Percentiles rank a stretch among this genome's conserved stretches.
phyloP scores from a whole-genome alignment of 2,329 filamentous ascomycete genomes.

The Dactylonectria estremocensis region DNA sequence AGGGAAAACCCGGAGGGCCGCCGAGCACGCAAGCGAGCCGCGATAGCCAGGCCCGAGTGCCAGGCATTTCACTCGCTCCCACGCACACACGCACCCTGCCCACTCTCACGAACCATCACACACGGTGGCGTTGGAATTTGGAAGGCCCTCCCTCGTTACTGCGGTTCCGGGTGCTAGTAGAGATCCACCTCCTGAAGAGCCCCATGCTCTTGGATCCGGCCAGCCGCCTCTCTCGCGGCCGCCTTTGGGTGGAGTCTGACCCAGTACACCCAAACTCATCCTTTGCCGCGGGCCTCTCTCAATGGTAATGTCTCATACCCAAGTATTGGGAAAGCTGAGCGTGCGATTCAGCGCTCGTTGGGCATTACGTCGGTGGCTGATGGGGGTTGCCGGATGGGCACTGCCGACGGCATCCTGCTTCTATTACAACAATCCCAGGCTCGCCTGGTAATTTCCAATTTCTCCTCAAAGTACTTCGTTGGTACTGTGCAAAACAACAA shows the following conservation, averaged over 20 bases:
- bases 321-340: constrained; percentile 32
- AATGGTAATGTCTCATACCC: constrained; percentile 38
- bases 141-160: constrained; percentile 35
- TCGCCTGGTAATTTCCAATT: constrained; percentile 32
- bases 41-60: constrained; percentile 44
- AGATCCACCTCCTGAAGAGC: constrained; percentile 43
- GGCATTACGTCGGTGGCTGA: constrained; percentile 49
- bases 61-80: constrained; percentile 27
- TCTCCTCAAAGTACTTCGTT: constrained; percentile 19
- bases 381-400: constrained; percentile 38
- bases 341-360: constrained; percentile 39
- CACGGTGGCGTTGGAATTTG: constrained; percentile 39
- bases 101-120: constrained; percentile 43
- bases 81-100: not conserved
- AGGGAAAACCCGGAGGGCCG: constrained; percentile 36
- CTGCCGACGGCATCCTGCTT: constrained; percentile 48
- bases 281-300: constrained; percentile 31
- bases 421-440: constrained; percentile 26
- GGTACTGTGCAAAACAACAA: no score
- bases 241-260: constrained; percentile 27
- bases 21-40: constrained; percentile 46
- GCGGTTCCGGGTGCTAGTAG: constrained; percentile 38
- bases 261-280: constrained; percentile 24
- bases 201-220: constrained; percentile 44
- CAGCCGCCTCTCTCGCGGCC: constrained; percentile 34